Evolutionary conservation across 345 rosid genomes (phyloP), one percentile per base, ranked within the genome.

Genomic region (Iberis pinnata): DNA sequence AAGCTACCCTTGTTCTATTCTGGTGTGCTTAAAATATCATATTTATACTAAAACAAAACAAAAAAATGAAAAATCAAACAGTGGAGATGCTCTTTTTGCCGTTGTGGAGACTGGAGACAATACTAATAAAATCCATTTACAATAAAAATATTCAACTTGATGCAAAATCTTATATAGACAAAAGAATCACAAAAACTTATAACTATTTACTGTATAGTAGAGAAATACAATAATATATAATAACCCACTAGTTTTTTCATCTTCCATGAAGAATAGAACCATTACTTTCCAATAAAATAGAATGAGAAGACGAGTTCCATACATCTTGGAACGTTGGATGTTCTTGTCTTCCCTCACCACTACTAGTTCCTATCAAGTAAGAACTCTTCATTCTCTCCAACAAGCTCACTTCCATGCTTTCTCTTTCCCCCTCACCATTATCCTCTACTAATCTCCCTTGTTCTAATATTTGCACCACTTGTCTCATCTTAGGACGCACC

Each of bases 401-500:
- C 73, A 83, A 67, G 19, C 73, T 75, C 13, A 72, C 80, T 20
- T 73, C 84, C 73, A 75, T 64, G 10, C 70, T 69, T 54, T 87
- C 87, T 15, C 24, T 67, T 42, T 73, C 88, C 22, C 37, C 9
- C 45, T 80, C 88, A 51, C 5, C 36, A 35, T 9, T 27, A 43
- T 52, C 65, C 39, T 27, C 35, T 18, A 19, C 52, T 56, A 77
- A 74, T 24, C 49, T 75, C 35, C 67, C 78, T 26, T 82, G 80
- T 24, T 80, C 83, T 63, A 85, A 66, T 25, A 78, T 58, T 46
- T 82, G 78, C 55, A 79, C 79, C 1, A 70, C 95, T 60, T 88
- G 97, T 58, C 97, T 82, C 89, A 82, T 85, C 13, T 77, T 75
- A 3, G 83, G 95, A 36, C 95, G 56, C 1, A 66, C 52, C 24